phyloP scores from a whole-genome alignment of 352 stramenopile species.

The Phytopythium boreale region DNA sequence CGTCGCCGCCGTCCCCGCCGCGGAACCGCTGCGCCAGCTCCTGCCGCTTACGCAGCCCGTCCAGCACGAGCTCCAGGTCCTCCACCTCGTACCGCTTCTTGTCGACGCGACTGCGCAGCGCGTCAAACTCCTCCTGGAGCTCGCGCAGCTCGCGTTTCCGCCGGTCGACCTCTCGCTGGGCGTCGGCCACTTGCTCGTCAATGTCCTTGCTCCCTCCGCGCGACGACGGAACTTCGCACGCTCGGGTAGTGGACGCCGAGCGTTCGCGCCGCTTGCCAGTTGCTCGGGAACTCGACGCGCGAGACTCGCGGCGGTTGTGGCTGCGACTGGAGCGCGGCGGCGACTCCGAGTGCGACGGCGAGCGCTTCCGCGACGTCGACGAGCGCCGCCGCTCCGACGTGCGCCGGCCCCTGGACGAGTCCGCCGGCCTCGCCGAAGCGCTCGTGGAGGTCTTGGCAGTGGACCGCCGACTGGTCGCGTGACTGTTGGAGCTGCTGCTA shows the following conservation, averaged over 20 bases:
- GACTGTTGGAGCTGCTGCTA: background rate
- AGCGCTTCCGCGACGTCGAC: constrained; percentile 16
- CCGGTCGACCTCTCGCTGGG: constrained; percentile 12
- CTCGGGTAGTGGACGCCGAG: constrained; percentile 3
- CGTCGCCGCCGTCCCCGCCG: background rate
- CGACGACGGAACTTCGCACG: background rate
- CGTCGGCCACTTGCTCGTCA: constrained; percentile 1
- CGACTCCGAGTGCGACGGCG: constrained; percentile 1
- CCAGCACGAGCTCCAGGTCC: constrained; percentile 61
- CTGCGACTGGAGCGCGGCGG: background rate
- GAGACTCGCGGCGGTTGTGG: background rate
- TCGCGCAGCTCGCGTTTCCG: constrained; percentile 25
- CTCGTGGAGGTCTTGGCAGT: background rate
- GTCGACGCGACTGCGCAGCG: constrained; percentile 39
- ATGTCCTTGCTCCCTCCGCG: background rate
- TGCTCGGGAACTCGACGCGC: background rate
- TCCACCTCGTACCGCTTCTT: constrained; percentile 60
- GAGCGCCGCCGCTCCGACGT: constrained; percentile 20
- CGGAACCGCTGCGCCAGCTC: constrained; percentile 35
- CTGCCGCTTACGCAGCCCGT: constrained; percentile 56
- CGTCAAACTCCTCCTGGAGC: constrained; percentile 48
- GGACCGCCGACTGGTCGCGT: background rate
- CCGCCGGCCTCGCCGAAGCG: background rate
- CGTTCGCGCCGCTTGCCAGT: constrained; percentile 18
- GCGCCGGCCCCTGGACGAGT: background rate